Conservation (phyloP, 495 filamentous ascomycete genomes). For the Podospora appendiculata region DNA sequence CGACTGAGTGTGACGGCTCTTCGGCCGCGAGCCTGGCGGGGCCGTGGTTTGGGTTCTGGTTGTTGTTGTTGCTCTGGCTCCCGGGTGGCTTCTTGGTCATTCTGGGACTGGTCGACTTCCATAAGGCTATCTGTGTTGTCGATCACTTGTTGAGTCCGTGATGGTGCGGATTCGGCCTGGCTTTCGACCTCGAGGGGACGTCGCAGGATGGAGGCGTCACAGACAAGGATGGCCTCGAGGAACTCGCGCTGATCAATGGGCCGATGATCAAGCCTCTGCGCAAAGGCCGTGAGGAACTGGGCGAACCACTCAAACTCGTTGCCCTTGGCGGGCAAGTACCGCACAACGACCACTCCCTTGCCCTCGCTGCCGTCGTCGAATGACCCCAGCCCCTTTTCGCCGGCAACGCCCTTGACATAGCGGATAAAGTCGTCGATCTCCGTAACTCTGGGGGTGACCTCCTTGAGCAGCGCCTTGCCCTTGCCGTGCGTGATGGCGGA, state of each 20-base stretch:
- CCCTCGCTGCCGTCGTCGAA: slow-evolving; percentile 54
- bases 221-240: slow-evolving; percentile 76
- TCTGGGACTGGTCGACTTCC: slow-evolving; percentile 22
- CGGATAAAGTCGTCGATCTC: slow-evolving; percentile 67
- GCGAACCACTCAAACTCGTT: slow-evolving; percentile 60
- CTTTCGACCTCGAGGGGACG: slow-evolving; percentile 47
- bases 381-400: slow-evolving; percentile 58
- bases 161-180: slow-evolving; percentile 4
- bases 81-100: not conserved
- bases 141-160: not conserved
- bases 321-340: slow-evolving; percentile 56
- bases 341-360: slow-evolving; percentile 71
- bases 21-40: slow-evolving; percentile 21
- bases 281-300: slow-evolving; percentile 57
- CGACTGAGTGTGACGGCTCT: slow-evolving; percentile 44
- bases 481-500: slow-evolving; percentile 67
- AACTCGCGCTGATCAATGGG: slow-evolving; percentile 90
- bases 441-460: slow-evolving; percentile 56
- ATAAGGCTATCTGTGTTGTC: slow-evolving; percentile 10
- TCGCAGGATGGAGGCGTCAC: slow-evolving; percentile 62
- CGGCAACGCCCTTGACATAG: slow-evolving; percentile 67
- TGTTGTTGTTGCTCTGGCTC: not conserved
- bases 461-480: slow-evolving; percentile 69
- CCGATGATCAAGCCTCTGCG: slow-evolving; percentile 64
- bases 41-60: slow-evolving; percentile 8